Percentiles rank a stretch among this genome's conserved stretches.
Evolutionary conservation across 352 stramenopile genomes (phyloP).

Genomic region (Globisporangium rhizosaccharum): DNA sequence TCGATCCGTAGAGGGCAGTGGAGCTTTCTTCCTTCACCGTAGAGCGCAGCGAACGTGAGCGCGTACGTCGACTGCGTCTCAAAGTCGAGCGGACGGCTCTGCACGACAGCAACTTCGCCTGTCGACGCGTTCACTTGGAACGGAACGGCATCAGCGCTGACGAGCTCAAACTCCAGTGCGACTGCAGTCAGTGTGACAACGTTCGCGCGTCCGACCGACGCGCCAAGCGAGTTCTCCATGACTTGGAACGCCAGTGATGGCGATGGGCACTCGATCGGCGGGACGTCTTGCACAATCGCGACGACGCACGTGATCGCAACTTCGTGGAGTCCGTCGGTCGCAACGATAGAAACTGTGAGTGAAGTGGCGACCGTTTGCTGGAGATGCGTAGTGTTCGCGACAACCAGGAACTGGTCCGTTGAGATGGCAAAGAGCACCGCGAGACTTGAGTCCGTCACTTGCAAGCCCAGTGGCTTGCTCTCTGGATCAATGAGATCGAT

Average conservation of each 20-base stretch:
- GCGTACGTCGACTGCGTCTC: neutral
- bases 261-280: constrained; percentile 26
- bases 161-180: constrained; percentile 1
- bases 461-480: neutral
- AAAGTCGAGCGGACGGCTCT: neutral
- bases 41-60: constrained; percentile 24
- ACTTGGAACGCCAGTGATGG: constrained; percentile 2
- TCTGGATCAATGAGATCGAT: constrained; percentile 6
- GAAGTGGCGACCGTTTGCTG: constrained; percentile 2
- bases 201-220: constrained; percentile 3
- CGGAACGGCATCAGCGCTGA: constrained; percentile 6
- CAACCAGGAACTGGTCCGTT: constrained; percentile 9
- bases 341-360: constrained; percentile 1
- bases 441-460: neutral
- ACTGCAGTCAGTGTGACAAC: neutral
- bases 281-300: constrained; percentile 19
- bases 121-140: constrained; percentile 37
- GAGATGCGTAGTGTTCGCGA: neutral
- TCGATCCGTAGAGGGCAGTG: constrained; percentile 28
- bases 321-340: constrained; percentile 18
- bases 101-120: constrained; percentile 16
- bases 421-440: constrained; percentile 5
- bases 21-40: constrained; percentile 28
- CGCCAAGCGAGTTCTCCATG: constrained; percentile 7
- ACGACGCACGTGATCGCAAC: constrained; percentile 18